A percentile compares a stretch with the other conserved stretches of the same genome.
phyloP scores from a whole-genome alignment of 208 protist genomes.

The Trypanosoma avium region DNA sequence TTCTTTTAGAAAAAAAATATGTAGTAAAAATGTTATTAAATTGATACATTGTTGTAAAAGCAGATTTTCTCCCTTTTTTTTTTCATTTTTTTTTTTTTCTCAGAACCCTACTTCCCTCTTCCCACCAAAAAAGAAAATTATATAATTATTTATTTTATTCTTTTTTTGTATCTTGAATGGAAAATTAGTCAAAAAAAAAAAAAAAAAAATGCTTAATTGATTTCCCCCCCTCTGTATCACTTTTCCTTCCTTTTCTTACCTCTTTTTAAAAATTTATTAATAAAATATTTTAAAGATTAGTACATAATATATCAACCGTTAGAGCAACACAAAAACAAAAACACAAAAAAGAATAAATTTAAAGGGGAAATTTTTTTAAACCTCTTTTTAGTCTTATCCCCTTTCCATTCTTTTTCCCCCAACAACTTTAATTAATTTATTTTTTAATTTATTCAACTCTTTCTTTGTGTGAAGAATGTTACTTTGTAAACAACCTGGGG shows the following conservation, averaged over 20 bases:
- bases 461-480: slow-evolving; percentile 40
- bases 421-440: slow-evolving; percentile 16
- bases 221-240: background rate
- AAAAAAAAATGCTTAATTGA: background rate
- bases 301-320: no score
- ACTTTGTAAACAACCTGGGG: slow-evolving; percentile 64
- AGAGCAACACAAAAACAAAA: background rate
- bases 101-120: no score
- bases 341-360: no score
- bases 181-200: background rate
- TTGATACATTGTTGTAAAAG: no score
- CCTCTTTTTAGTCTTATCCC: slow-evolving; percentile 1
- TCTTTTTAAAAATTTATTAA: no score
- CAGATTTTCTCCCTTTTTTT: no score
- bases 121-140: background rate
- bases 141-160: background rate
- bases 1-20: no score
- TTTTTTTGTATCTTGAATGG: background rate
- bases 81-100: no score
- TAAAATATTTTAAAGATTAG: no score
- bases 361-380: background rate
- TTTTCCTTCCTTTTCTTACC: background rate
- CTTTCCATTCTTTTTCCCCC: slow-evolving; percentile 22
- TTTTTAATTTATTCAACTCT: slow-evolving; percentile 9
- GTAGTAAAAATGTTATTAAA: no score